Evolutionary conservation across 495 filamentous ascomycete genomes (phyloP), one percentile per base, ranked within the genome.

Genomic region (Penicillium ucsense): DNA sequence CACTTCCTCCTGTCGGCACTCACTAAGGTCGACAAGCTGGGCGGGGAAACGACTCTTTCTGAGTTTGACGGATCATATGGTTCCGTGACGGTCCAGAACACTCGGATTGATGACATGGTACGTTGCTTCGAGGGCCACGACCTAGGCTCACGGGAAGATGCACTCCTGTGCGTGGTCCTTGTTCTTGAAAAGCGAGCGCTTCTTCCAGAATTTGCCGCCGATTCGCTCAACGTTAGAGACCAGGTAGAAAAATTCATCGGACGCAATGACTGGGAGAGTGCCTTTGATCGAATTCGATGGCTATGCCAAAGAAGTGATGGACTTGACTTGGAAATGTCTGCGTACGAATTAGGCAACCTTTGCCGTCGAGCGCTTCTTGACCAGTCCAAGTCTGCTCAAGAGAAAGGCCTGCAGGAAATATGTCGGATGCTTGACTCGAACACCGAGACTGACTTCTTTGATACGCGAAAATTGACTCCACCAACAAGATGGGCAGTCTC

Each of bases 61-160:
- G 20, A 20, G 2, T 20, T 1, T 20, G 20, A 20, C 20, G 20
- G 20, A 20, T 20, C 20, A 20, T 20, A 20, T 20, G 20, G 20
- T 20, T 20, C 20, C 2, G 20, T 20, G 20, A 20, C 20, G 6
- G 55, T 48, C 3, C 46, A 58, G 5, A 61, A 49, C 35, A 56
- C 28, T 32, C 53, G 46, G 4, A 33, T 71, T 6, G 49, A 68
- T 6, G 55, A 60, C 0, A 31, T 71, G 6, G 49, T 59, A 3
- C 9, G 31, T 0, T 63, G 56, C 29, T 66, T 68, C 41, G 61
- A 64, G 32, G 38, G 31, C 0, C 20, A 37, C 6, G 31, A 35
- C 0, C 38, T 68, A n/a, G 67, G 65, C 0, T 58, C 64, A 5
- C 52, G 55, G 31, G 67, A 71, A 42, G 65, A 68, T 45, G 67